These are phyloP conservation scores for cucumber (Cucumis sativus) DNA, from an alignment of 306 rosid species.

Conservation along the genomic window DNA sequence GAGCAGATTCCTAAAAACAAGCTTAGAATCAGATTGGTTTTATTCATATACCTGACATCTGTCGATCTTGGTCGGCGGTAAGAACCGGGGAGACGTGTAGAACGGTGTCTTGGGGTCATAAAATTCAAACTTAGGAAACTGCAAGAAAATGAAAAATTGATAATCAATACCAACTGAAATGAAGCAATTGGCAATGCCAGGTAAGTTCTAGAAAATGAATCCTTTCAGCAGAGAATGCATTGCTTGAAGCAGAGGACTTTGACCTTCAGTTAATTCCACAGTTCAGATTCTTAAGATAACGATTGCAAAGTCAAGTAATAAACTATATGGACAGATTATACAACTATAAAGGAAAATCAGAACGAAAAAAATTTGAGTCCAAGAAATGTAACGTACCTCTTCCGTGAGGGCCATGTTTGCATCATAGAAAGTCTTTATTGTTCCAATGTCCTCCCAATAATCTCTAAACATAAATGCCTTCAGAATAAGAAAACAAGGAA, in stretches of 20 bases:
- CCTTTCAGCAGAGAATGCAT: background rate
- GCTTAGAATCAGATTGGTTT: background rate
- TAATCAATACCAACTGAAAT: background rate
- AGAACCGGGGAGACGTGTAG: slow-evolving; percentile 81
- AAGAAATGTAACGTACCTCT: slow-evolving; percentile 40
- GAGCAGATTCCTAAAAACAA: slow-evolving; percentile 1
- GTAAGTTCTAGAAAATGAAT: background rate
- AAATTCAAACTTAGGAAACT: slow-evolving; percentile 63
- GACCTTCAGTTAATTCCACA: background rate
- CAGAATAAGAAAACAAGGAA: slow-evolving; percentile 8
- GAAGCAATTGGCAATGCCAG: background rate
- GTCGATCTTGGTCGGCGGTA: slow-evolving; percentile 94
- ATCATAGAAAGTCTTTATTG: slow-evolving; percentile 57
- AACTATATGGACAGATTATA: background rate
- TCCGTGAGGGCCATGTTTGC: slow-evolving; percentile 89
- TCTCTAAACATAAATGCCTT: slow-evolving; percentile 68
- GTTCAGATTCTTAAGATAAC: background rate
- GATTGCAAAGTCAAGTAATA: background rate
- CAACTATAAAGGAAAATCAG: background rate
- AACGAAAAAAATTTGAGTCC: background rate
- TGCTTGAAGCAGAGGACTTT: background rate
- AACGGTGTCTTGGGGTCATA: slow-evolving; percentile 84
- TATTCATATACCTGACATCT: slow-evolving; percentile 46
- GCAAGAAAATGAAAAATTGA: slow-evolving; percentile 11
- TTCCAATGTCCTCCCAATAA: slow-evolving; percentile 97